phyloP scores from a whole-genome alignment of 1,284 basidiomycete genomes.

The Naganishia albida region DNA sequence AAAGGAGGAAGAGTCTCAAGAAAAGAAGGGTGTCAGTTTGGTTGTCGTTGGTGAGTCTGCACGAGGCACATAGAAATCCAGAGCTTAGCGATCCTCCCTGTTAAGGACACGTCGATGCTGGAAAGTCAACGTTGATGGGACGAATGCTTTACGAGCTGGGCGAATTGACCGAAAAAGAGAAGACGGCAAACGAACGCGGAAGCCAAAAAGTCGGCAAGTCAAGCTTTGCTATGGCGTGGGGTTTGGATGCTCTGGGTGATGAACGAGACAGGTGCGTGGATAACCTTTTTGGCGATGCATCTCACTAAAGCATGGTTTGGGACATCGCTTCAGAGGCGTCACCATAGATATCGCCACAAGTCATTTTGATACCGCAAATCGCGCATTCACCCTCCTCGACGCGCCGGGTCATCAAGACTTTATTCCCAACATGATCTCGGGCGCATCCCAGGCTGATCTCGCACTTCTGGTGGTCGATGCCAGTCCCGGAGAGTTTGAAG shows the following conservation, averaged over 20 bases:
- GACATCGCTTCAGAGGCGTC: conserved; percentile 67
- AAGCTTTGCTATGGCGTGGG: conserved; percentile 98
- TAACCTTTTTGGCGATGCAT: conserved; percentile 23
- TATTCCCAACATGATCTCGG: conserved; percentile 98
- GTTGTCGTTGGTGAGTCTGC: conserved; percentile 91
- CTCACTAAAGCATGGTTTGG: not conserved
- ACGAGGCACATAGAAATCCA: not conserved
- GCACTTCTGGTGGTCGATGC: conserved; percentile 95
- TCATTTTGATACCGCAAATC: conserved; percentile 71
- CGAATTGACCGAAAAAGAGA: conserved; percentile 78
- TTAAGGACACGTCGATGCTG: conserved; percentile 97
- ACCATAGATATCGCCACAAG: conserved; percentile 96
- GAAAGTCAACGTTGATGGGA: conserved; percentile 98
- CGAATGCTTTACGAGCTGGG: conserved; percentile 90
- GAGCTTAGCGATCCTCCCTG: conserved; percentile 7
- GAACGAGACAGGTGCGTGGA: conserved; percentile 78
- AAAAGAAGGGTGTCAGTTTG: conserved; percentile 75
- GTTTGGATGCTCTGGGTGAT: conserved; percentile 87
- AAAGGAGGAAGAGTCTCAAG: conserved; percentile 60
- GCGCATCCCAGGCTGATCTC: conserved; percentile 94
- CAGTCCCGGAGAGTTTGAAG: conserved; percentile 87
- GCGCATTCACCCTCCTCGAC: conserved; percentile 87
- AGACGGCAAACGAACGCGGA: conserved; percentile 83
- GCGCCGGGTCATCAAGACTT: conserved; percentile 97
- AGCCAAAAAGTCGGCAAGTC: conserved; percentile 87